phyloP scores from a whole-genome alignment of 1,139 yeast genomes.

The Candida pseudocylindracea region DNA sequence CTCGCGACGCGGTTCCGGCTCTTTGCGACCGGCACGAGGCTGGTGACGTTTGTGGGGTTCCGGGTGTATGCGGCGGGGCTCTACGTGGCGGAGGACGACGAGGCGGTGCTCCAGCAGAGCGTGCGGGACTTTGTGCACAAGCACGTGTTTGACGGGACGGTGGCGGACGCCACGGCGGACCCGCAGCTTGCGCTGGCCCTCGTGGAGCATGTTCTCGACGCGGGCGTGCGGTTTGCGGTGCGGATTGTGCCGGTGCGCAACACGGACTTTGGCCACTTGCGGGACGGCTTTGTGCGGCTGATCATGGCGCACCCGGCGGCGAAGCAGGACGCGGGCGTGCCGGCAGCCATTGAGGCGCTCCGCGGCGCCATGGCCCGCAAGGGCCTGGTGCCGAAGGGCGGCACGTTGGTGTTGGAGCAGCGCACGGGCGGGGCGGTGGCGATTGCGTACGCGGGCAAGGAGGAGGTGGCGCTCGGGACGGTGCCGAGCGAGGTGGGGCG shows the following conservation, averaged over 20 bases:
- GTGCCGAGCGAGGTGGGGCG: constrained; percentile 17
- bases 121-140: constrained; percentile 11
- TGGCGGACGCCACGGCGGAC: constrained; percentile 1
- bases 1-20: constrained; percentile 9
- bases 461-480: constrained; percentile 15
- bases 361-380: constrained; percentile 24
- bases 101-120: constrained; percentile 20
- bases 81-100: constrained; percentile 37
- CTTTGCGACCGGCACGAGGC: constrained; percentile 61
- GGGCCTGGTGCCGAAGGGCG: constrained; percentile 47
- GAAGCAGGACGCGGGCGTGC: constrained; percentile 14
- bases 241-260: constrained; percentile 40
- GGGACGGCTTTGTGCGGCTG: constrained; percentile 76
- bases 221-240: constrained; percentile 1
- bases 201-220: neutral
- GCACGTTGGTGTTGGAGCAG: constrained; percentile 16
- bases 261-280: constrained; percentile 73
- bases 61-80: constrained; percentile 77
- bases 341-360: constrained; percentile 31
- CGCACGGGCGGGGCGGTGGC: constrained; percentile 10
- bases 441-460: constrained; percentile 17
- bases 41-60: constrained; percentile 64
- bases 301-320: constrained; percentile 32
- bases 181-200: neutral
- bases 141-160: constrained; percentile 1